Base-by-base conservation (phyloP, 768 basidiomycete genomes). In the Ramaria sp. region DNA sequence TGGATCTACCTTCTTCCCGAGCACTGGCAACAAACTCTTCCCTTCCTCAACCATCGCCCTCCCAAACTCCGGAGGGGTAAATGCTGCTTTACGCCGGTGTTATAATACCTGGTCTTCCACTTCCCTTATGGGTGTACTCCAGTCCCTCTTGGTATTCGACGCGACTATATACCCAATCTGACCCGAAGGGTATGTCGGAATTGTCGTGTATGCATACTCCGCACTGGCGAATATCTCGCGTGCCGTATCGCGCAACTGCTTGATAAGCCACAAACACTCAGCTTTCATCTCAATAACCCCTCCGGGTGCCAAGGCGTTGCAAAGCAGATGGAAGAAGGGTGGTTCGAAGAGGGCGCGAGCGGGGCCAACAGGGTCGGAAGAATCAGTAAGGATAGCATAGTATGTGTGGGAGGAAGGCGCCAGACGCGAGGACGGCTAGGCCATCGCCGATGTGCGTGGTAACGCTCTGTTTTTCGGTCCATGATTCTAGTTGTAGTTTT, bases 361-460 rank as follows among this genome's bases (percentile, higher is more conserved):
- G 41, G 95, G 95, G 41, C 95, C 95, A 53, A 97, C 91, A 37
- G 95, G 95, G 69, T 98, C 95, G 20, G 93, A 96, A n/a, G 94
- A 97, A 69, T 99, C 95, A 58, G 95, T 99, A 72, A 99, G 88
- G 73, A 99, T 98, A 57, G 88, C 90, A 81, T 95, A 96, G 13
- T 34, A 34, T 34, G 32, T 49, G 82, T 82, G 48, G 81, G n/a
- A n/a, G n/a, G n/a, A n/a, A 73, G 61, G 85, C 78, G 71, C 94
- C 85, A 49, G 91, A 86, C 12, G 83, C 82, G 47, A 99, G 82
- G 76, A 94, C 98, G 68, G 92, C 88, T 83, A 97, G 96, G 43
- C 95, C 95, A 61, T 97, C 94, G 45, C 94, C 95, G 62, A 98
- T 79, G 71, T 79, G 51, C 83, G 83, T 12, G 88, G 81, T 59